A percentile compares a stretch with the other conserved stretches of the same genome.
phyloP scores from a whole-genome alignment of 163 green algal species.

The Trebouxiophyceae sp. region DNA sequence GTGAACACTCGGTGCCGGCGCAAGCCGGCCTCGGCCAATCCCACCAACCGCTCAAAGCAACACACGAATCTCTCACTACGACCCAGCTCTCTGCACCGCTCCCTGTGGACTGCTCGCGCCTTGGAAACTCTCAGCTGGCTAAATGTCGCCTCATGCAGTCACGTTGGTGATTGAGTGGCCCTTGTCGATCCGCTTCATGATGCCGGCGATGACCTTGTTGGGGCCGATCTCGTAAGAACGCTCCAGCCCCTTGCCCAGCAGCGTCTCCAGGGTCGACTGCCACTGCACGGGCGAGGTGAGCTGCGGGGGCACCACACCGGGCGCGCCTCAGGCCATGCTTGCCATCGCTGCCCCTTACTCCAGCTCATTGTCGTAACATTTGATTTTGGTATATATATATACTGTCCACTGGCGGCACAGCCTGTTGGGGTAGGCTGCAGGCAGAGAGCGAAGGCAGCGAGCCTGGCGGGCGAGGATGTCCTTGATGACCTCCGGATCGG shows the following conservation, averaged over 20 bases:
- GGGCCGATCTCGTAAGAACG: constrained; percentile 92
- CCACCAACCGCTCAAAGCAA: no score
- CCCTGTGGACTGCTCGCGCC: no score
- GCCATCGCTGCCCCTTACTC: no score
- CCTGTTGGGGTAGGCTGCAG: no score
- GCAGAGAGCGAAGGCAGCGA: background rate
- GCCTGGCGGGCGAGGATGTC: constrained; percentile 86
- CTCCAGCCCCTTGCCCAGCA: constrained; percentile 81
- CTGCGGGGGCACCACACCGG: constrained; percentile 48
- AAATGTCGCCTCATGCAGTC: constrained; percentile 66
- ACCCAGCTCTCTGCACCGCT: no score
- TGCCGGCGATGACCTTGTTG: constrained; percentile 94
- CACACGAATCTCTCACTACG: no score
- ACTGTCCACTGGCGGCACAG: no score
- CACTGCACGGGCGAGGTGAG: constrained; percentile 93
- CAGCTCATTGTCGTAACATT: no score
- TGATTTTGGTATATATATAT: no score
- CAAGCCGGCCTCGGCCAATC: no score
- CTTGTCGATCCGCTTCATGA: constrained; percentile 97
- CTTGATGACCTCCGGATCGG: constrained; percentile 87
- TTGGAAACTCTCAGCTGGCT: no score
- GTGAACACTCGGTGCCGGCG: no score
- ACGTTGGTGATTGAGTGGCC: constrained; percentile 70
- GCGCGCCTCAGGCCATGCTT: background rate
- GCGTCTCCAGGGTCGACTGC: constrained; percentile 82